Conservation (phyloP, 108 stramenopile genomes). For the Asterionellopsis glacialis region DNA sequence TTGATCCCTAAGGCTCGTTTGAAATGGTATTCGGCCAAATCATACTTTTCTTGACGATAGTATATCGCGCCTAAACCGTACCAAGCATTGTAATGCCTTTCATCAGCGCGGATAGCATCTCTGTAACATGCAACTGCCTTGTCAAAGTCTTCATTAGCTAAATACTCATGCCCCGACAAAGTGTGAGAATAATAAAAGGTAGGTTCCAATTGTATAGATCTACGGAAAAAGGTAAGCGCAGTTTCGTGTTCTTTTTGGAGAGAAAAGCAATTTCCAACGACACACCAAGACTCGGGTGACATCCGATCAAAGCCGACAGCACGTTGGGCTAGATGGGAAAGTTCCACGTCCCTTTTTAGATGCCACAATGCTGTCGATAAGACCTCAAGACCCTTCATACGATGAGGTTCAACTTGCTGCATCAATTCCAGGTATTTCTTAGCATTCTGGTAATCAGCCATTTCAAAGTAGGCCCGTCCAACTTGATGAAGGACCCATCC, state of each 20-base stretch:
- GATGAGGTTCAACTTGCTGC: conserved; percentile 86
- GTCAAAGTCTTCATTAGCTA: conserved; percentile 95
- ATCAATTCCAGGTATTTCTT: conserved; percentile 74
- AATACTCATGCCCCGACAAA: conserved; percentile 95
- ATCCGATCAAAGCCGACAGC: conserved; percentile 82
- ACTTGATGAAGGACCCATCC: conserved; percentile 94
- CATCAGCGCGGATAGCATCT: conserved; percentile 84
- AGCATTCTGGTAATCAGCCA: conserved; percentile 90
- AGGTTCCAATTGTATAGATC: conserved; percentile 89
- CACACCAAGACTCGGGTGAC: conserved; percentile 93
- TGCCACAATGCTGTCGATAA: conserved; percentile 94
- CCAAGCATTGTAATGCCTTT: conserved; percentile 89
- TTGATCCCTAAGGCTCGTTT: conserved; percentile 84
- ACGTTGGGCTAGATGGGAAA: conserved; percentile 89
- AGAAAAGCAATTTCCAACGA: conserved; percentile 96
- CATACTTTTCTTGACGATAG: conserved; percentile 95
- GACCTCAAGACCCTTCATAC: conserved; percentile 89
- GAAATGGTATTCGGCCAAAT: conserved; percentile 95
- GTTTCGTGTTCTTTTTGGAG: conserved; percentile 97
- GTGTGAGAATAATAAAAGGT: conserved; percentile 93
- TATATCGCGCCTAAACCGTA: conserved; percentile 97
- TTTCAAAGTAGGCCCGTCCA: conserved; percentile 91
- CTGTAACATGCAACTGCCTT: conserved; percentile 91
- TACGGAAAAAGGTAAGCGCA: conserved; percentile 88
- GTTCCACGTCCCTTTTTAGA: conserved; percentile 92